Base-by-base conservation (phyloP, 148 eudicot species). In the Persicaria maculosa region DNA sequence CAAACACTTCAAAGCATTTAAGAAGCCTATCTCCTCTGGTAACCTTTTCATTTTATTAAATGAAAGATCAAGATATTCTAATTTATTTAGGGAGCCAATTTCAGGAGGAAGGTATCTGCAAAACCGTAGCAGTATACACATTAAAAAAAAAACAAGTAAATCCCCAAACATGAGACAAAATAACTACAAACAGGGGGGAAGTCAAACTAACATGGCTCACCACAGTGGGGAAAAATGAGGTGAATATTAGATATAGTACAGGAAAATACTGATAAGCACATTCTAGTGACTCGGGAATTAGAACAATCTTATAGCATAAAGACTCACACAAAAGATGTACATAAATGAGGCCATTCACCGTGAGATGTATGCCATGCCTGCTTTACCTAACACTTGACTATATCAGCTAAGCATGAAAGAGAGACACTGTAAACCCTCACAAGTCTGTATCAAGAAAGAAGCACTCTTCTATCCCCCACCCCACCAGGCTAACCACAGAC, bases 21-120 rank as follows among this genome's bases (percentile, higher is more conserved):
- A 85, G 58, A 68, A 77, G 78, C 91, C 68, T 50, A 95, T 84
- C 86, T 95, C 97, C 78, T 84, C 80, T 16, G 98, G 98, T 75
- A 95, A 84, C 74, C 74, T 87, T 81, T 85, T 83, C 86, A 94
- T 77, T 87, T 92, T 91, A 79, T 95, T 95, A 77, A 86, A 90
- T 53, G 98, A 95, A 80, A 95, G 86, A 83, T 95, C 93, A 67
- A 95, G 85, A 80, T 80, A 79, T 86, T 95, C 97, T 78, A 95
- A 86, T 67, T 81, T 87, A 77, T 31, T 73, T 75, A 95, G 93
- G 72, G 84, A 84, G 45, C 93, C 90, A 69, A 95, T 95, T 88
- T 95, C 98, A 44, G 96, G 86, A 79, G 98, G 98, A 71, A 95
- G 90, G 71, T 87, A 91, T 85, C 98, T 93, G 92, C 88, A 85